phyloP scores from a whole-genome alignment of 177 flowering plant genomes.

The Vitis hybrid region DNA sequence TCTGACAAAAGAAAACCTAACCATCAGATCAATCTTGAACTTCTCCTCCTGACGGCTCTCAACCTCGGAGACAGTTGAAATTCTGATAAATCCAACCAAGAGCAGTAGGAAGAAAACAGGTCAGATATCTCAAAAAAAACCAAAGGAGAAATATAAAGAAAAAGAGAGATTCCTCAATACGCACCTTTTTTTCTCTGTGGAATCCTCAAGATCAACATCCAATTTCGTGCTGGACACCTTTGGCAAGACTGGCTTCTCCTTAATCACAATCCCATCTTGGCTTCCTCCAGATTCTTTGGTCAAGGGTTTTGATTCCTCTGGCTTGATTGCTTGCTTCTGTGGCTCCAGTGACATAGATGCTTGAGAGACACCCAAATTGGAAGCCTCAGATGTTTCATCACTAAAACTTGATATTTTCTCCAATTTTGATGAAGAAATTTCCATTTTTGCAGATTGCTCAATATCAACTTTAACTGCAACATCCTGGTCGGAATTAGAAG shows the following conservation, averaged over 20 bases:
- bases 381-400: background rate
- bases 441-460: slow-evolving; percentile 7
- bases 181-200: slow-evolving; percentile 28
- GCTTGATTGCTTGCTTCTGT: slow-evolving; percentile 13
- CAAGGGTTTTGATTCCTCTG: slow-evolving; percentile 1
- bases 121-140: background rate
- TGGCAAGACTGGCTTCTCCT: slow-evolving; percentile 5
- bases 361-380: background rate
- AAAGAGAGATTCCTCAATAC: slow-evolving; percentile 18
- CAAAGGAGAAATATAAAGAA: slow-evolving; percentile 2
- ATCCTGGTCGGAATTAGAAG: background rate
- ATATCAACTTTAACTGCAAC: background rate
- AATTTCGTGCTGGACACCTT: slow-evolving; percentile 10
- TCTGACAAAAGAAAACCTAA: slow-evolving; percentile 18
- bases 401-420: background rate
- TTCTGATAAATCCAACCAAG: slow-evolving; percentile 10
- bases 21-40: slow-evolving; percentile 51
- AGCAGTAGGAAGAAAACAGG: background rate
- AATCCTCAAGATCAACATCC: slow-evolving; percentile 21
- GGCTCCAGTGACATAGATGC: slow-evolving; percentile 4
- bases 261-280: background rate
- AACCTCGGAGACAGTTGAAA: slow-evolving; percentile 5
- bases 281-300: slow-evolving; percentile 5
- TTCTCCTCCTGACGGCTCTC: slow-evolving; percentile 24
- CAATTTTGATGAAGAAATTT: background rate